Conservation (phyloP, 768 basidiomycete species). For the Roridomyces roridus region DNA sequence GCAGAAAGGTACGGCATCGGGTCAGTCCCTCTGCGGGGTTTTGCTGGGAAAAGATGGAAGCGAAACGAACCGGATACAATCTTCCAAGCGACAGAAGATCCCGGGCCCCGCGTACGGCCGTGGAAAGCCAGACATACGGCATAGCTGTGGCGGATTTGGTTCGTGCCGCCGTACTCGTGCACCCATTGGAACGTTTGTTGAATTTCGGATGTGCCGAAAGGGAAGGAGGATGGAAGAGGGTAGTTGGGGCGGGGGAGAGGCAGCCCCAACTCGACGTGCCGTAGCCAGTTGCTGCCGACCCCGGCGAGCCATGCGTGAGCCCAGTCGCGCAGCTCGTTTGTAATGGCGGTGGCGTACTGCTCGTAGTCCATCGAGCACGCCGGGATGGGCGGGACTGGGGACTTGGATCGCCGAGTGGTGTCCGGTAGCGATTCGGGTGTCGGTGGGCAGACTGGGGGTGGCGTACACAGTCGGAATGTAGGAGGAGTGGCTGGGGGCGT, state of each 20-base stretch:
- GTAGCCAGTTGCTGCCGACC: background rate
- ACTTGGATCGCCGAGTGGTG: too few species aligned
- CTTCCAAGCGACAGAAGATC: constrained; percentile 15
- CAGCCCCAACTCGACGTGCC: background rate
- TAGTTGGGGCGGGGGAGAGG: background rate
- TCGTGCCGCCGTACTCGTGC: constrained; percentile 12
- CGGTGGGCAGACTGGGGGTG: too few species aligned
- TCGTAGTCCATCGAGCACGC: too few species aligned
- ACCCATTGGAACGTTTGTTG: constrained; percentile 12
- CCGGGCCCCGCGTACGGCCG: constrained; percentile 10
- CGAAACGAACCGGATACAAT: background rate
- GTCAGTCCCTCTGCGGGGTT: too few species aligned
- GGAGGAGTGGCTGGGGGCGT: too few species aligned
- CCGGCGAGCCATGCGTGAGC: constrained; percentile 11
- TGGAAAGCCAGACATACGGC: constrained; percentile 1
- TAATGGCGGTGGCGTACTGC: constrained; percentile 12
- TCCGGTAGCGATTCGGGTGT: too few species aligned
- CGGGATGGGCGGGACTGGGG: too few species aligned
- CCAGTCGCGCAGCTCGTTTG: constrained; percentile 13
- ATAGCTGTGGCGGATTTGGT: constrained; percentile 8
- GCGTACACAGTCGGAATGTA: too few species aligned
- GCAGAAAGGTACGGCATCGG: background rate
- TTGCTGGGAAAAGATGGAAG: background rate
- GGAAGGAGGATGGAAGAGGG: constrained; percentile 10
- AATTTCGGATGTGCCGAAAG: background rate